Evolutionary conservation across 2,329 filamentous ascomycete species (phyloP), one percentile per base, ranked within the genome.

Genomic region (Xylariaceae sp.): DNA sequence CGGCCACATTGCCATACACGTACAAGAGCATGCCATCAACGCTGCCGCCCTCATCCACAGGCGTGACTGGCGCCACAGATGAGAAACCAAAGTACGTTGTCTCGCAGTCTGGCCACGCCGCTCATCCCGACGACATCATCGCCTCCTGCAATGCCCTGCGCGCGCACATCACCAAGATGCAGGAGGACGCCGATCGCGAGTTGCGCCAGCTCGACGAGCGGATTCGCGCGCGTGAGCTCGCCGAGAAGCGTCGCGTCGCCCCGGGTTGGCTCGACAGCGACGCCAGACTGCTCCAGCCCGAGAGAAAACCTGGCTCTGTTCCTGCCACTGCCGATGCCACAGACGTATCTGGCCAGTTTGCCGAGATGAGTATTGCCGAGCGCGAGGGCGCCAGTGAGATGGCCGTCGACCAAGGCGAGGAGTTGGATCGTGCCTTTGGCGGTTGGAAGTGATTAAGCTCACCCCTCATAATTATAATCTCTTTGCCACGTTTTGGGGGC

Each of bases 1-100:
- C 93, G 22, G 89, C 92, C 17, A 96, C 92, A 0, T 83, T 99
- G 7, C 93, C 94, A 19, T 97, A 97, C 76, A 96, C 90, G 62
- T 97, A 97, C 80, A 93, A 92, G 68, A 81, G 85, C 11, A 87
- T 97, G 66, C 90, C 93, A 0, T 93, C 90, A 1, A 88, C 90
- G 2, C 82, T 97, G 0, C 93, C 94, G 0, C 84, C 84, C 1
- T 88, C 89, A 1, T 79, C 83, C 33, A 81, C 84, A 7, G 78
- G 79, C 53, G 74, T 80, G 17, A 69, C 69, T 13, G 67, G 59
- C 47, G 55, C 71, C 17, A 65, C 71, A 22, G 54, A 71, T 64
- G 57, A 72, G n/a, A 87, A 82, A 60, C 79, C 78, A 31, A 81
- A 80, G 58, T 97, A 95, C 71, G 85, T 97, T 18, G 76, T 89